Base-by-base conservation (phyloP, 78 protist genomes). In the Dictyostelium capitatum region DNA sequence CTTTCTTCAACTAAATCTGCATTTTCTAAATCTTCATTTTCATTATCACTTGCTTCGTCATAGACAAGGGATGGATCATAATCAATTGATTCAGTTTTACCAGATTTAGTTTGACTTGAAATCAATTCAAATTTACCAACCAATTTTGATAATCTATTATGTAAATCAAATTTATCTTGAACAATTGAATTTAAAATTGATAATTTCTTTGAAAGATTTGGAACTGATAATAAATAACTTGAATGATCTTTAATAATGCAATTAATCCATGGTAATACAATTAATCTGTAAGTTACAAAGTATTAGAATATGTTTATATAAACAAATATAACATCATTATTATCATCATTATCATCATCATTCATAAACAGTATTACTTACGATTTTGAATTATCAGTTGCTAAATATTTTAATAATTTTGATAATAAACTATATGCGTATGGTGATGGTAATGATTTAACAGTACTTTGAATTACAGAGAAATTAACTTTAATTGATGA, bases 91-190 rank as follows among this genome's bases (percentile, higher is more conserved):
- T 23, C 48, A 11, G 57, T 53, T 32, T 30, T 25, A 30, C 8
- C 53, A 10, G 77, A 19, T 25, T 74, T 37, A 5, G 47, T 37
- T 74, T 57, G 78, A 25, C 62, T 46, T 17, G 75, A 54, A 67
- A 84, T 59, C 37, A 84, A 74, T 25, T 74, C 82, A 47, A 72
- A 84, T 74, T 84, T 84, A 51, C 83, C 91, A 56, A 84, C 83
- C 64, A 84, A 74, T 25, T 53, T 74, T 37, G 91, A 72, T 23
- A 84, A 28, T 74, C 73, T 51, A 23, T 74, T 65, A 46, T 84
- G 91, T 46, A 84, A 59, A 28, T 73, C 59, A 59, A 46, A 84
- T 74, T 84, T 84, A 54, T 84, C 91, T 79, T 84, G 81, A 32
- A 84, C 37, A 15, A 84, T 57, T 41, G 91, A 28, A 59, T 84